Conservation (phyloP, 1,284 basidiomycete genomes). For the Rhodotorula glutinis region DNA sequence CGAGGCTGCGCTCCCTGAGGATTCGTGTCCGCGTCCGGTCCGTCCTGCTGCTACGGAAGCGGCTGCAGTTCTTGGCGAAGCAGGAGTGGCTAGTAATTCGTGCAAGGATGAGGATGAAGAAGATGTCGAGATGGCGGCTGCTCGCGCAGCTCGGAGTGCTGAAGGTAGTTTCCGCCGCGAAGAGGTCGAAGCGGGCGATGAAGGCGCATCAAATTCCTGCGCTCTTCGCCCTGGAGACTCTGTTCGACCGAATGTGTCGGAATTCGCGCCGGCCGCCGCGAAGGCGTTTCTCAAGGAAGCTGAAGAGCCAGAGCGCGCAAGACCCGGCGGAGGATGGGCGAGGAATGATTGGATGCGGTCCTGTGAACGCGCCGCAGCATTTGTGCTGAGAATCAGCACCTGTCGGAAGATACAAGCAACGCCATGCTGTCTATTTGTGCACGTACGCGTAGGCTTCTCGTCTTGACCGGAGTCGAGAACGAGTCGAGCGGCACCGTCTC, state of each 20-base stretch:
- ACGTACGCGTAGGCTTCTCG: conserved; percentile 23
- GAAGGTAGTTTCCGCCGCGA: conserved; percentile 24
- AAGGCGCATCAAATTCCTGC: not conserved
- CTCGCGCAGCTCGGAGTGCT: conserved; percentile 1
- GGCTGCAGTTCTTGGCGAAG: not conserved
- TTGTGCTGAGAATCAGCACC: too few relatives aligned
- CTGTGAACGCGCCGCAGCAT: not conserved
- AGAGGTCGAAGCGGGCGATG: not conserved
- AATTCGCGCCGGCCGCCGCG: not conserved
- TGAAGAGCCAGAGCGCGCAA: conserved; percentile 3
- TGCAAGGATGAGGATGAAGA: not conserved
- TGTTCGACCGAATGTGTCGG: not conserved
- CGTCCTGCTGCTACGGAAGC: not conserved
- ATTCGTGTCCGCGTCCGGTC: too few relatives aligned
- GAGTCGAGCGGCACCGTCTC: conserved; percentile 36
- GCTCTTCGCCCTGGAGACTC: not conserved
- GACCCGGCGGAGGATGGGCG: conserved; percentile 1
- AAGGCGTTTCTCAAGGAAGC: not conserved
- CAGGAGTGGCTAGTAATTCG: not conserved
- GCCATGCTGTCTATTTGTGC: too few relatives aligned
- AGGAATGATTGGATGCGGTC: conserved; percentile 31
- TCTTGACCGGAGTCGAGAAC: conserved; percentile 27
- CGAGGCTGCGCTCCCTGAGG: not conserved
- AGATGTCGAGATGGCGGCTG: not conserved
- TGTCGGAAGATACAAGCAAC: not conserved